Evolutionary conservation across 495 filamentous ascomycete species (phyloP), one percentile per base, ranked within the genome.

Genomic region (Lepraria neglecta): DNA sequence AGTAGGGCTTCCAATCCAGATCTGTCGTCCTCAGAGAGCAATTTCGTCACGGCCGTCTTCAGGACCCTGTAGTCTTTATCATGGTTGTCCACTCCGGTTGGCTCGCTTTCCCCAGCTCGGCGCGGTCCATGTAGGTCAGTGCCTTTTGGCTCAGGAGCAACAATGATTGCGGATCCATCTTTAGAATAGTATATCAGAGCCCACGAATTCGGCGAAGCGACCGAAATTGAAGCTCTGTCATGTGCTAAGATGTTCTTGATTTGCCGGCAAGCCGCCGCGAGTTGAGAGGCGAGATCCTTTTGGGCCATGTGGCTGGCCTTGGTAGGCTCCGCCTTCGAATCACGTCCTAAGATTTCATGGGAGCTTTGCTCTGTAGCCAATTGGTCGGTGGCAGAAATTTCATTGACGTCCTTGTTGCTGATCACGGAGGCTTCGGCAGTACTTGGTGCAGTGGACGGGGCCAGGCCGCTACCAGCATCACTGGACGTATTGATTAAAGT

Each of bases 11-110:
- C 3, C 47, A 53, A 4, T 31, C 44, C 43, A 9, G 51, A 55
- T 40, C 87, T 85, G 64, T 91, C 88, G 61, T 85, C 89, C 45
- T 94, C 89, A 63, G 87, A 82, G 19, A 94, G 86, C 3, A 96
- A 78, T 67, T 89, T 91, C 50, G 89, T 74, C 51, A 96, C 87
- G 6, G 89, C 87, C 40, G 89, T 85, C 59, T 92, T 87, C 9
- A 95, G 74, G 57, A 89, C 85, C 71, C 94, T 88, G 65, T 94
- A 89, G 15, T 60, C 46, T 51, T 17, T 19, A 31, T 40, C 42
- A 4, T 12, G 27, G 17, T 45, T 35, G 51, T 53, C 15, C 14
- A 30, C 12, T 30, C 38, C 5, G 4, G 17, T 6, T 3, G 7
- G 10, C 15, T 53, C 24, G 7, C 3, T 3, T 19, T 45, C 30